These are phyloP conservation scores for Emmonsiellopsis sp. DNA, from an alignment of 2,329 filamentous ascomycete genomes.

Conservation along the genomic window DNA sequence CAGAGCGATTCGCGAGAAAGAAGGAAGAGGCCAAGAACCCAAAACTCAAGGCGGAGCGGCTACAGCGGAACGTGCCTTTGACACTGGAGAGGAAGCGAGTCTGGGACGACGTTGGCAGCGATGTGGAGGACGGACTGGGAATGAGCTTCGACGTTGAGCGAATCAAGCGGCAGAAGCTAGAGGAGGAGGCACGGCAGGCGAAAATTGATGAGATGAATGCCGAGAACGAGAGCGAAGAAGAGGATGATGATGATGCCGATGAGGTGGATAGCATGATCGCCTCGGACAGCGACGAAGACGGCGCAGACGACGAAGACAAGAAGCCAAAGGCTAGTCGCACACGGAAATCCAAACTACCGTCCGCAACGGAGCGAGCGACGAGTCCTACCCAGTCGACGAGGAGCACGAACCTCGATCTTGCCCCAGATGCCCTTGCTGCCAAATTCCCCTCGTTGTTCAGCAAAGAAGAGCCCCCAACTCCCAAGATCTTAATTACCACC, in stretches of 20 bases:
- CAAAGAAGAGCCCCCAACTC: slow-evolving; percentile 43
- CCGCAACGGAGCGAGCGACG: slow-evolving; percentile 41
- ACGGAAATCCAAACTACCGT: slow-evolving; percentile 26
- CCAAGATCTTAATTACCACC: slow-evolving; percentile 89
- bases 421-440: slow-evolving; percentile 50
- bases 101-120: slow-evolving; percentile 67
- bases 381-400: slow-evolving; percentile 47
- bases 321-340: slow-evolving; percentile 13
- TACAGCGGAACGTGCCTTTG: slow-evolving; percentile 66
- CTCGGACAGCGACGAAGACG: slow-evolving; percentile 46
- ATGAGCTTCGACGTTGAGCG: slow-evolving; percentile 40
- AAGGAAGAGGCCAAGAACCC: slow-evolving; percentile 82
- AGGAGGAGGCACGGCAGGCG: slow-evolving; percentile 25
- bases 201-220: not conserved
- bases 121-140: slow-evolving; percentile 36
- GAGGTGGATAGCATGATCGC: slow-evolving; percentile 69
- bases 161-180: slow-evolving; percentile 38
- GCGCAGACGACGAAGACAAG: slow-evolving; percentile 30
- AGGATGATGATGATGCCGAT: slow-evolving; percentile 38
- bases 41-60: slow-evolving; percentile 59
- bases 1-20: slow-evolving; percentile 66
- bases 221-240: slow-evolving; percentile 30
- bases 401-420: slow-evolving; percentile 50
- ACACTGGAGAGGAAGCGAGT: slow-evolving; percentile 82
- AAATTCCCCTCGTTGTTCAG: slow-evolving; percentile 54